Base-by-base conservation (phyloP, 1,284 basidiomycete species). In the Cerioporus squamosus region DNA sequence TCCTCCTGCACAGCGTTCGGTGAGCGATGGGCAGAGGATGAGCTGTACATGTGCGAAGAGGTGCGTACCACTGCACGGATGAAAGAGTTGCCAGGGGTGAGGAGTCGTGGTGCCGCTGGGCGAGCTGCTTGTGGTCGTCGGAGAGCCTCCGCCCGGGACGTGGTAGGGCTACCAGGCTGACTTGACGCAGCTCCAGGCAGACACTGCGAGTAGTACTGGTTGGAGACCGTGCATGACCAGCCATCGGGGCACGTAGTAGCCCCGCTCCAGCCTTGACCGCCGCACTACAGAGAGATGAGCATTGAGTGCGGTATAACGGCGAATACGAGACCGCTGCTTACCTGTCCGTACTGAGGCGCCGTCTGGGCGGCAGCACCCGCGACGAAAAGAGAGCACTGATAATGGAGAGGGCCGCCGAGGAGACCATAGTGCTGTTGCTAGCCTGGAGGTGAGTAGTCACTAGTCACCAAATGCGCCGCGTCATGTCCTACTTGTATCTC, bases 51-150 rank as follows among this genome's bases (percentile, higher is more conserved):
- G 3, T n/a, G n/a, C n/a, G n/a, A n/a, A n/a, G n/a, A n/a, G 26
- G 29, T 22, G 74, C 82, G 59, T 69, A 85, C 84, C 33, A 85
- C 85, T 10, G 85, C 83, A 48, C 85, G 82, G 64, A 87, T 82
- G 75, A 84, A 87, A 9, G 82, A 81, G 61, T 81, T 80, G 26
- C 80, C 81, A 7, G 84, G 69, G 14, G 74, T 70, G 22, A 86
- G 78, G 2, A n/a, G 82, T 84, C 2, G 81, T 63, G 9, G 78
- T 73, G 6, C 76, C 75, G 20, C 76, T 74, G 5, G 69, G 61
- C 17, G 75, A 71, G n/a, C 74, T 70, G 2, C 76, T 70, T 3
- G 77, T 70, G 3, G 73, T 71, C 4, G 73, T 67, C 7, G 68
- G 60, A 17, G 65, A 55, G 29, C 63, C 63, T 18, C 69, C 66